A percentile compares a stretch with the other conserved stretches of the same genome.
Conservation (phyloP, 108 stramenopile species). For the Skeletonema costatum region DNA sequence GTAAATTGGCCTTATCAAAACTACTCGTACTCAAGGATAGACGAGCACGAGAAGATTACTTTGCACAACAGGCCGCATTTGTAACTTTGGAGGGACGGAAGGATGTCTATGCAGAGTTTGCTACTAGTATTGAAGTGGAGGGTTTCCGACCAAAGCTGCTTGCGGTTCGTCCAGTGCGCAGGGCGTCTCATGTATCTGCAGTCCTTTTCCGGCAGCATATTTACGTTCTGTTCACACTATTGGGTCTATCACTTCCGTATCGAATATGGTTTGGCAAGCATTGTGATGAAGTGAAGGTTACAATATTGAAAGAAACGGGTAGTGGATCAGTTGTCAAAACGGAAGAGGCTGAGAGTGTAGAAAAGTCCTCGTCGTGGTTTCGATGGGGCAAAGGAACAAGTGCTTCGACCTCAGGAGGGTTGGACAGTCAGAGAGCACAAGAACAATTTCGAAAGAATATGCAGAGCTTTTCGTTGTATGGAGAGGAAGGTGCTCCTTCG, state of each 20-base stretch:
- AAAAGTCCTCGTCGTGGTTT: slow-evolving; percentile 40
- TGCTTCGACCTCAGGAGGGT: slow-evolving; percentile 4
- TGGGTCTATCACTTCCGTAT: slow-evolving; percentile 84
- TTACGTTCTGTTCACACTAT: slow-evolving; percentile 69
- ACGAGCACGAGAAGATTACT: slow-evolving; percentile 77
- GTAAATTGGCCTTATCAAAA: slow-evolving; percentile 73
- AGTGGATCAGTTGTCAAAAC: slow-evolving; percentile 8
- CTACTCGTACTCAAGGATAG: slow-evolving; percentile 67
- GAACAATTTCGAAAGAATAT: slow-evolving; percentile 47
- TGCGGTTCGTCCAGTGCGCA: slow-evolving; percentile 59
- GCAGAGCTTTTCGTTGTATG: slow-evolving; percentile 49
- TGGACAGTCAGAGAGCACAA: slow-evolving; percentile 31
- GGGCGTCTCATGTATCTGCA: slow-evolving; percentile 27
- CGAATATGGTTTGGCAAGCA: slow-evolving; percentile 81
- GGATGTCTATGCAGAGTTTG: slow-evolving; percentile 82
- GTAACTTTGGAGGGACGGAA: slow-evolving; percentile 68
- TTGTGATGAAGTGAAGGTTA: slow-evolving; percentile 83
- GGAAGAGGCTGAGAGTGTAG: not conserved
- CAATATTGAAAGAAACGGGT: slow-evolving; percentile 80
- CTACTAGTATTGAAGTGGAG: slow-evolving; percentile 75
- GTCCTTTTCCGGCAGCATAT: slow-evolving; percentile 59
- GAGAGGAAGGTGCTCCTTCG: slow-evolving; percentile 10
- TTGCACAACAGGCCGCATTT: slow-evolving; percentile 85
- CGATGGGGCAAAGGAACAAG: slow-evolving; percentile 16
- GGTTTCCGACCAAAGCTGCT: slow-evolving; percentile 74